phyloP scores from a whole-genome alignment of 495 filamentous ascomycete genomes.

The Corynascus novoguineensis region DNA sequence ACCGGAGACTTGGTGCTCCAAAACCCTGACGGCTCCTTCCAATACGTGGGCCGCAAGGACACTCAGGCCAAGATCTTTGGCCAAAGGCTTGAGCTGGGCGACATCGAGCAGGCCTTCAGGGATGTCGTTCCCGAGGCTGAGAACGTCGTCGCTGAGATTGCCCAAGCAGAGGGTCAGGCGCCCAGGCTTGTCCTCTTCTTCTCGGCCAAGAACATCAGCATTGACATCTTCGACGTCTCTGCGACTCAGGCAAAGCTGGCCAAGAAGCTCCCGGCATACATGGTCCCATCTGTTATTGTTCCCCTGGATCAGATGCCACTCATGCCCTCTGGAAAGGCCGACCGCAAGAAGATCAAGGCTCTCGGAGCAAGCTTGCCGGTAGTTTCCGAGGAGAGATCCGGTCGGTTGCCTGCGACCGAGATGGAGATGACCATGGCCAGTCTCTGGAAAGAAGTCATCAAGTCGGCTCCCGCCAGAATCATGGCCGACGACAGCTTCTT shows the following conservation, averaged over 20 bases:
- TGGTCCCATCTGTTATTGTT: slow-evolving; percentile 60
- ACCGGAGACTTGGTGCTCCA: slow-evolving; percentile 62
- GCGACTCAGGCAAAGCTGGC: not conserved
- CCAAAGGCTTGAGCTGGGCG: slow-evolving; percentile 59
- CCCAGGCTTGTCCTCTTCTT: not conserved
- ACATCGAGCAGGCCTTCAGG: slow-evolving; percentile 56
- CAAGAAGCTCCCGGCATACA: slow-evolving; percentile 42
- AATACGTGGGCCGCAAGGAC: slow-evolving; percentile 58
- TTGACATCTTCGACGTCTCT: not conserved
- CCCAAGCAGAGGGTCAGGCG: not conserved
- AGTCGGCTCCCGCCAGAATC: slow-evolving; percentile 22
- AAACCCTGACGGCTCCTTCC: slow-evolving; percentile 51
- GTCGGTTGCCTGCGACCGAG: slow-evolving; percentile 21
- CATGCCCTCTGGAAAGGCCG: slow-evolving; percentile 55
- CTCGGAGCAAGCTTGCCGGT: slow-evolving; percentile 32
- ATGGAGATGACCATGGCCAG: slow-evolving; percentile 26
- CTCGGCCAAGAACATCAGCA: not conserved
- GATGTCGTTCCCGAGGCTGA: slow-evolving; percentile 31
- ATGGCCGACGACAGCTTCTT: slow-evolving; percentile 47
- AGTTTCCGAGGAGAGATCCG: slow-evolving; percentile 21
- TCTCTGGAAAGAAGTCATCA: slow-evolving; percentile 33
- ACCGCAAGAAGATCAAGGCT: slow-evolving; percentile 52
- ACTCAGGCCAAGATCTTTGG: slow-evolving; percentile 63
- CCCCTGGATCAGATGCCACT: slow-evolving; percentile 52
- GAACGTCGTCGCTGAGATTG: slow-evolving; percentile 38